Base-by-base conservation (phyloP, 495 filamentous ascomycete genomes). In the Paragyromitra xinjiangensis region DNA sequence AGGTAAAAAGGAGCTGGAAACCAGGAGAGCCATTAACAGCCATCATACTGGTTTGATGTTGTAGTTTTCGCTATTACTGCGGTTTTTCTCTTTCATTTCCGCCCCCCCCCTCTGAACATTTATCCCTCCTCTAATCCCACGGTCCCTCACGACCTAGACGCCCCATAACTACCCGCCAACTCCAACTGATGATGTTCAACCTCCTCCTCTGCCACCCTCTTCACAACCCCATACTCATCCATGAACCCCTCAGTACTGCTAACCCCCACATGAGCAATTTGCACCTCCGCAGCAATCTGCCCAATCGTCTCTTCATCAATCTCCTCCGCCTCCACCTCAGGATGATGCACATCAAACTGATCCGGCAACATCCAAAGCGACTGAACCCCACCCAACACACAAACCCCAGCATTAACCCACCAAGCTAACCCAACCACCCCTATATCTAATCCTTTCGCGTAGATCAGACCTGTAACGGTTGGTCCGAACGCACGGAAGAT, bases 401-500 rank as follows among this genome's bases (percentile, higher is more conserved):
- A 91, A 42, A 98, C 89, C 8, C 93, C 58, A 8, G 90, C 92
- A 79, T 90, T 93, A 64, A 89, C 88, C 96, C 96, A 98, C 95
- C 95, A 99, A 8, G 93, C 90, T 5, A 98, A 85, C 58, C 94
- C 94, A 19, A 93, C 93, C 76, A 91, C 93, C 48, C 95, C 94
- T 40, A 90, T 86, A 66, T 90, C 85, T 37, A 97, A 86, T 29
- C 96, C 95, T 70, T 90, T 86, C 22, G 92, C 87, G 83, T 98
- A 95, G 63, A 99, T 87, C 16, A 93, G 83, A 4, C 95, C 95
- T 11, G 94, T 95, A 42, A 98, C 83, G 0, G 92, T 94, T 5
- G 95, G 95, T 2, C 95, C 95, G 79, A 97, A 89, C 1, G 94
- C 93, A 64, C 95, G 89, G 77, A 89, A 91, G 51, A 98, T 84